These are phyloP conservation scores for Sphaerobolus stellatus DNA, from an alignment of 1,284 basidiomycete species.

Conservation along the genomic window DNA sequence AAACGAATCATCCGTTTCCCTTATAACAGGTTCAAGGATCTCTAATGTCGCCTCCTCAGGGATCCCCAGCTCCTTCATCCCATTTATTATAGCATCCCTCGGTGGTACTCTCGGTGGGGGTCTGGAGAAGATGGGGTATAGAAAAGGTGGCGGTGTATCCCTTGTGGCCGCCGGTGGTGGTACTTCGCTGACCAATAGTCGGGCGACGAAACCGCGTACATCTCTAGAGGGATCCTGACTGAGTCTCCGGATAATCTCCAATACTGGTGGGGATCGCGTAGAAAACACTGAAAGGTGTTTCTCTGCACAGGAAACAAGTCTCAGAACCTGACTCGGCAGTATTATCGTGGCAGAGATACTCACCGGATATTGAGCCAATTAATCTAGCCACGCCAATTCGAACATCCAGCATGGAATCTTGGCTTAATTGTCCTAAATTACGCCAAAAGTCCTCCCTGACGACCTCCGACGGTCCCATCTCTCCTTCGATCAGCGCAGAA, in stretches of 20 bases:
- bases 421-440: constrained; percentile 56
- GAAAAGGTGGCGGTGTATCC: background rate
- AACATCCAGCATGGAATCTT: constrained; percentile 82
- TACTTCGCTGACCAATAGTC: background rate
- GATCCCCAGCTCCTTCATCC: background rate
- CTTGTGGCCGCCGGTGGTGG: background rate
- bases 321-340: constrained; percentile 23
- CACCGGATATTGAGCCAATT: constrained; percentile 54
- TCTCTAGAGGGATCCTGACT: constrained; percentile 49
- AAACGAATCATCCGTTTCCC: too few relatives aligned
- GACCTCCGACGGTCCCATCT: constrained; percentile 34
- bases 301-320: constrained; percentile 25
- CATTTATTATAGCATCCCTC: background rate
- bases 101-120: constrained; percentile 3
- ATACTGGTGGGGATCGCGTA: constrained; percentile 23
- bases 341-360: constrained; percentile 25
- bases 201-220: constrained; percentile 44
- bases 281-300: constrained; percentile 17
- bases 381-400: constrained; percentile 81
- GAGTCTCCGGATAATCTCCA: constrained; percentile 41
- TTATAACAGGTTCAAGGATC: too few relatives aligned
- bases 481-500: constrained; percentile 54
- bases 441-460: constrained; percentile 63
- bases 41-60: background rate
- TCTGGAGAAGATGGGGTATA: constrained; percentile 10